phyloP scores from a whole-genome alignment of 805 yeast species.

The Barnettozyma sp. region DNA sequence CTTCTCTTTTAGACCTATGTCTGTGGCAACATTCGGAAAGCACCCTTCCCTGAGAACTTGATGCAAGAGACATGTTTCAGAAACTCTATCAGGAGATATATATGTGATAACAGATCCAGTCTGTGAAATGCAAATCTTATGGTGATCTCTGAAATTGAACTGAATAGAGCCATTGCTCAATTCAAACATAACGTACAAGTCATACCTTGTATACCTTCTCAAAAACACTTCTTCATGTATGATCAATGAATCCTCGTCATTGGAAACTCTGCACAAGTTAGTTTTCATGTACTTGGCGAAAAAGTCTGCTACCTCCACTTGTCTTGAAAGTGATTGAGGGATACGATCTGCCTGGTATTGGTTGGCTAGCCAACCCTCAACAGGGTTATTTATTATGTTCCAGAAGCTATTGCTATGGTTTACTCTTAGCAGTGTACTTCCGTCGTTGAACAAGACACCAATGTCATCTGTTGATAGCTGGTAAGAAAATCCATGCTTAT shows the following conservation, averaged over 20 bases:
- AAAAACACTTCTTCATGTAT: constrained; percentile 65
- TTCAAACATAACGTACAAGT: constrained; percentile 84
- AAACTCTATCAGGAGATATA: constrained; percentile 68
- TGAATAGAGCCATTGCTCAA: constrained; percentile 89
- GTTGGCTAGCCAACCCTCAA: constrained; percentile 48
- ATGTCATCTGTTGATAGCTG: constrained; percentile 85
- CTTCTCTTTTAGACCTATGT: constrained; percentile 39
- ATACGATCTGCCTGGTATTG: constrained; percentile 36
- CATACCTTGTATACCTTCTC: constrained; percentile 74
- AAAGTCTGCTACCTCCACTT: constrained; percentile 79
- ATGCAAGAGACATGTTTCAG: constrained; percentile 55
- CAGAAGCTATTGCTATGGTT: constrained; percentile 58
- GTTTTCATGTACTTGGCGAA: constrained; percentile 90
- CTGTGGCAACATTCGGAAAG: constrained; percentile 39
- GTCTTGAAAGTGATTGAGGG: constrained; percentile 51
- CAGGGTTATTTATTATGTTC: constrained; percentile 46
- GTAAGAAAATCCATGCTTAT: constrained; percentile 91
- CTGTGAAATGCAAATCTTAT: constrained; percentile 74
- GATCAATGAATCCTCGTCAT: constrained; percentile 39
- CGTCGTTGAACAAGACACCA: constrained; percentile 85
- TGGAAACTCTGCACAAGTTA: constrained; percentile 75
- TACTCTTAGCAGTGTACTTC: constrained; percentile 70
- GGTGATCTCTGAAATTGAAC: constrained; percentile 93
- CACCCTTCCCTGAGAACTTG: constrained; percentile 41
- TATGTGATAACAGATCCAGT: constrained; percentile 73